Conservation (phyloP, 257 asterid genomes). For the Forsythia viridissima region DNA sequence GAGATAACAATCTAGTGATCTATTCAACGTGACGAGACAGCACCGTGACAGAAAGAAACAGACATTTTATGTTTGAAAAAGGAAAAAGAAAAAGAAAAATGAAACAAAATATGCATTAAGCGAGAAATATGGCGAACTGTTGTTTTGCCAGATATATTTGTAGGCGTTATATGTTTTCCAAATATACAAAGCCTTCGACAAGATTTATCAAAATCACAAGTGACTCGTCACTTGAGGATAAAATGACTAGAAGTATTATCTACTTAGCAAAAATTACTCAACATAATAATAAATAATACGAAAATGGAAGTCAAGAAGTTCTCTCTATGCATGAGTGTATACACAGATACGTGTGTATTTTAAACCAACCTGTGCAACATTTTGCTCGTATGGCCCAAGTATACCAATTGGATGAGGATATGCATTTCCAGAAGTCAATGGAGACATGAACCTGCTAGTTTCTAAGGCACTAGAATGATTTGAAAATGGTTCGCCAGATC, state of each 20-base stretch:
- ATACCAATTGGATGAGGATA: conserved; percentile 86
- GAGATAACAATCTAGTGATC: no score
- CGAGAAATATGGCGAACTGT: no score
- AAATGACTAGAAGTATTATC: background rate
- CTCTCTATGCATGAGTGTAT: conserved; percentile 6
- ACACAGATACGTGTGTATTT: background rate
- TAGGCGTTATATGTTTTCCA: background rate
- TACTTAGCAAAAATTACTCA: background rate
- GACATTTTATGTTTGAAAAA: no score
- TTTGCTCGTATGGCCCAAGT: conserved; percentile 93
- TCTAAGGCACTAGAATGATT: conserved; percentile 63
- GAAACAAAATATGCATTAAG: no score
- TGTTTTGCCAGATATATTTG: no score
- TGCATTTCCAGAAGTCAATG: conserved; percentile 71
- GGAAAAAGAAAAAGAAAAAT: no score
- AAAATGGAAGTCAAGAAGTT: conserved; percentile 11
- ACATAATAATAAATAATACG: background rate
- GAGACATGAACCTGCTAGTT: conserved; percentile 69
- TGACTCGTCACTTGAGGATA: background rate
- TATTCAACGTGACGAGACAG: background rate
- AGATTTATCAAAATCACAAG: background rate
- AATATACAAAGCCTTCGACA: background rate
- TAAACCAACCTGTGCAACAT: conserved; percentile 77
- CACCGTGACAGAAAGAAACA: no score
- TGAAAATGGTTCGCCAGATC: conserved; percentile 67